Evolutionary conservation across 108 stramenopile genomes (phyloP).

Genomic region (Skeletonema menzelii): DNA sequence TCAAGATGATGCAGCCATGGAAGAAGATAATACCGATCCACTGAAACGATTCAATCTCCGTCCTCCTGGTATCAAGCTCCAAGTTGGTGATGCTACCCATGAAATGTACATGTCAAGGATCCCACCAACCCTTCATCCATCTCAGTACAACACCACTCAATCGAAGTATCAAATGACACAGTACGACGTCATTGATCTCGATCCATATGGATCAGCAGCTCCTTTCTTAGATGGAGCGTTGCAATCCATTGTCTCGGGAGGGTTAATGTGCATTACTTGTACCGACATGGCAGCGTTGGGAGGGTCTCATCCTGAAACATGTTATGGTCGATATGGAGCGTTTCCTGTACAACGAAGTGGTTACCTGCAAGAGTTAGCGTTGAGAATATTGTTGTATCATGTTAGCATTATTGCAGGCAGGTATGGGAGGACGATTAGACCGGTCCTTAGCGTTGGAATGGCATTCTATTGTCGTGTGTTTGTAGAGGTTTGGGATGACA

Average conservation of each 20-base stretch:
- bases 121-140: constrained; percentile 43
- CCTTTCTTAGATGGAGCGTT: constrained; percentile 96
- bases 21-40: background rate
- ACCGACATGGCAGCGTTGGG: constrained; percentile 98
- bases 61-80: constrained; percentile 63
- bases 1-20: background rate
- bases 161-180: constrained; percentile 52
- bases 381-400: constrained; percentile 91
- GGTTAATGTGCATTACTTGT: constrained; percentile 94
- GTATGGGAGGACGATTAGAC: constrained; percentile 90
- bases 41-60: constrained; percentile 22
- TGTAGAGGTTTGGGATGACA: constrained; percentile 92
- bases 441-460: constrained; percentile 93
- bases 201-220: constrained; percentile 98
- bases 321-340: constrained; percentile 90
- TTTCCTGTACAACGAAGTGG: constrained; percentile 79
- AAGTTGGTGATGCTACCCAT: constrained; percentile 77
- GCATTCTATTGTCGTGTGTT: constrained; percentile 98
- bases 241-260: constrained; percentile 89
- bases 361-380: constrained; percentile 96
- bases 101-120: constrained; percentile 78
- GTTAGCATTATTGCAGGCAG: constrained; percentile 85
- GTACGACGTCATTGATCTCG: constrained; percentile 96
- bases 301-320: constrained; percentile 93
- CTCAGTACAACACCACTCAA: constrained; percentile 32